phyloP scores from a whole-genome alignment of 2,329 filamentous ascomycete species.

The Talaromyces funiculosus region DNA sequence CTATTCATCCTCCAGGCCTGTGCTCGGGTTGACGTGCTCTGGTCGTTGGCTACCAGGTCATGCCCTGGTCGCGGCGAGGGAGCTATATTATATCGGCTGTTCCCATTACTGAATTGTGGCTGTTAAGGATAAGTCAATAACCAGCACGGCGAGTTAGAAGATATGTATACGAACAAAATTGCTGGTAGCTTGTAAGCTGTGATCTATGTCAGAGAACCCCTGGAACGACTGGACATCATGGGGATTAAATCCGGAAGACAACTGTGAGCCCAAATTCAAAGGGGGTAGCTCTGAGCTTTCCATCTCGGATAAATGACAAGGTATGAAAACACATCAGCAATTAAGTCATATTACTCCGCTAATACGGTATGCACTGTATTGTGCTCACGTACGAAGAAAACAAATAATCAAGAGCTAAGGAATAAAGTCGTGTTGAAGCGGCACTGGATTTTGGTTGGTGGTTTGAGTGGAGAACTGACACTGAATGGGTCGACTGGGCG shows the following conservation, averaged over 20 bases:
- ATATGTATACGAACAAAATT: constrained; percentile 3
- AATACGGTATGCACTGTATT: background rate
- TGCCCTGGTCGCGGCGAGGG: background rate
- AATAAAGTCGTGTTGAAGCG: constrained; percentile 16
- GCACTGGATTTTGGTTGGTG: constrained; percentile 14
- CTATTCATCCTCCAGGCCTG: constrained; percentile 11
- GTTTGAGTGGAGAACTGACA: background rate
- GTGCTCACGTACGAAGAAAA: background rate
- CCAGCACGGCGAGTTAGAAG: background rate
- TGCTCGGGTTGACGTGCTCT: background rate
- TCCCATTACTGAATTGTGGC: constrained; percentile 11
- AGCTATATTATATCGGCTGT: constrained; percentile 10
- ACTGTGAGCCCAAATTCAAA: constrained; percentile 19
- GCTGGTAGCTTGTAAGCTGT: constrained; percentile 11
- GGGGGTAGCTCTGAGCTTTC: constrained; percentile 20
- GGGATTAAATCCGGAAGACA: constrained; percentile 20
- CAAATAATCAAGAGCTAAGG: background rate
- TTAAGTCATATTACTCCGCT: background rate
- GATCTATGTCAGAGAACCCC: constrained; percentile 23
- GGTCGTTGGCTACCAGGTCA: background rate
- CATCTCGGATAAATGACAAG: constrained; percentile 19
- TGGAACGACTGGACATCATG: constrained; percentile 25
- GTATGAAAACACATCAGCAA: background rate
- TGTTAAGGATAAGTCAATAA: background rate
- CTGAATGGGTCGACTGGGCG: background rate